A percentile compares a stretch with the other conserved stretches of the same genome.
Evolutionary conservation across 495 filamentous ascomycete species (phyloP).

Genomic region (Recurvomyces mirabilis): DNA sequence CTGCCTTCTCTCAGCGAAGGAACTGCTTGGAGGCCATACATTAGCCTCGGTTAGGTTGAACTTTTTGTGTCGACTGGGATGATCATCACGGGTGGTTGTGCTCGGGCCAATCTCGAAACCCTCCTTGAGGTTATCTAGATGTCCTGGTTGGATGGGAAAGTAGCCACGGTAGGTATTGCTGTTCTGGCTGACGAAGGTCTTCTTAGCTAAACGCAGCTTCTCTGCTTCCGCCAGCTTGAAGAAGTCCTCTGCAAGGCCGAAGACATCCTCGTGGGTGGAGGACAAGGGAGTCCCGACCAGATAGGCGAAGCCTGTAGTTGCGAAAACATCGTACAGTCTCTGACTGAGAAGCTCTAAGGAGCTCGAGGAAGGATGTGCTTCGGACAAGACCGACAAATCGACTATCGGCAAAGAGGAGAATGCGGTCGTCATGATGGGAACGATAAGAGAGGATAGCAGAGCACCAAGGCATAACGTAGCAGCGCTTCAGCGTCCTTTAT

Average conservation of each 20-base stretch:
- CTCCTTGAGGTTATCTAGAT: constrained; percentile 37
- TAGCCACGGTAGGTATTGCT: constrained; percentile 39
- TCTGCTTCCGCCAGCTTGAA: constrained; percentile 28
- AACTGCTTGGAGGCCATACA: constrained; percentile 31
- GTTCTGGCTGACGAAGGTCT: constrained; percentile 31
- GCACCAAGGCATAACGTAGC: too few species aligned
- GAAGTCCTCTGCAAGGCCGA: constrained; percentile 34
- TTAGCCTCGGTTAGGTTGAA: constrained; percentile 37
- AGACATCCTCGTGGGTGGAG: constrained; percentile 34
- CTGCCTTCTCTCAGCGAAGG: constrained; percentile 14
- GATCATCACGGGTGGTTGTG: not conserved
- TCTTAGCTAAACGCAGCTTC: constrained; percentile 37
- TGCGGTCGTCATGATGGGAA: constrained; percentile 24
- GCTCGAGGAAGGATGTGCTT: constrained; percentile 11
- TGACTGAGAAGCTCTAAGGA: constrained; percentile 24
- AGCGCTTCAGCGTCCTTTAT: too few species aligned
- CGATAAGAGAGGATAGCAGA: too few species aligned
- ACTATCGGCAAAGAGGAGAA: constrained; percentile 37
- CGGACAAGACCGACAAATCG: constrained; percentile 30
- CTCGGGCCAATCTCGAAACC: constrained; percentile 38
- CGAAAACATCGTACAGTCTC: constrained; percentile 33
- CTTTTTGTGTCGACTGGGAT: constrained; percentile 3
- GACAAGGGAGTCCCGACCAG: constrained; percentile 33
- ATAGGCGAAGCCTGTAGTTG: constrained; percentile 39
- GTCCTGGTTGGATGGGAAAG: constrained; percentile 33